A percentile compares a stretch with the other conserved stretches of the same genome.
Evolutionary conservation across 2,329 filamentous ascomycete genomes (phyloP).

Genomic region (Aspergillus piperis): DNA sequence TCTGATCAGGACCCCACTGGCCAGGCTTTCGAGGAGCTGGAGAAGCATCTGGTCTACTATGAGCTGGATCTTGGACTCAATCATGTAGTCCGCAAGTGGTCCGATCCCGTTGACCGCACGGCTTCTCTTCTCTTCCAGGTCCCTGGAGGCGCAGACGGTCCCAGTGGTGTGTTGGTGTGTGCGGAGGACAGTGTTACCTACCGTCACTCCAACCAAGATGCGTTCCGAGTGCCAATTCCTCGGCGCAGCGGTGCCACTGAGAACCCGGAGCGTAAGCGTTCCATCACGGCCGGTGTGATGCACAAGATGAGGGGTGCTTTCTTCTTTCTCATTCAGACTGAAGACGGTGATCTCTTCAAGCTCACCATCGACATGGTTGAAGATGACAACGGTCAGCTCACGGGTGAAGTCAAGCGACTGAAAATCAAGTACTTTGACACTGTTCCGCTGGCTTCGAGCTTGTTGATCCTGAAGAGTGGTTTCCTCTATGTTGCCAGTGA

Average conservation of each 20-base stretch:
- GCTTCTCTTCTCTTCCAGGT: conserved; percentile 92
- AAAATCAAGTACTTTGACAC: conserved; percentile 99
- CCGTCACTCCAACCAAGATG: conserved; percentile 90
- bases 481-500: conserved; percentile 93
- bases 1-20: conserved; percentile 88
- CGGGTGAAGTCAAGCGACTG: conserved; percentile 76
- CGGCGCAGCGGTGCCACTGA: conserved; percentile 84
- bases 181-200: conserved; percentile 95
- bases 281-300: conserved; percentile 89
- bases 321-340: conserved; percentile 93
- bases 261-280: conserved; percentile 85
- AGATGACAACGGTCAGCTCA: conserved; percentile 73
- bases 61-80: conserved; percentile 96
- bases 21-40: conserved; percentile 74
- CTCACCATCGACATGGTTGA: conserved; percentile 88
- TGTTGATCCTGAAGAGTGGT: conserved; percentile 93
- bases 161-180: conserved; percentile 92
- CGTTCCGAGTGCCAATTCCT: conserved; percentile 86
- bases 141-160: conserved; percentile 88
- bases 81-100: conserved; percentile 96
- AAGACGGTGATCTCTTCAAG: conserved; percentile 98
- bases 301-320: conserved; percentile 96
- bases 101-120: conserved; percentile 86
- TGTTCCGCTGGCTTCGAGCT: conserved; percentile 79
- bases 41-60: conserved; percentile 94